Percentiles rank a stretch among this genome's conserved stretches.
phyloP scores from a whole-genome alignment of 202 grass and related monocot species.

The Digitaria exilis region DNA sequence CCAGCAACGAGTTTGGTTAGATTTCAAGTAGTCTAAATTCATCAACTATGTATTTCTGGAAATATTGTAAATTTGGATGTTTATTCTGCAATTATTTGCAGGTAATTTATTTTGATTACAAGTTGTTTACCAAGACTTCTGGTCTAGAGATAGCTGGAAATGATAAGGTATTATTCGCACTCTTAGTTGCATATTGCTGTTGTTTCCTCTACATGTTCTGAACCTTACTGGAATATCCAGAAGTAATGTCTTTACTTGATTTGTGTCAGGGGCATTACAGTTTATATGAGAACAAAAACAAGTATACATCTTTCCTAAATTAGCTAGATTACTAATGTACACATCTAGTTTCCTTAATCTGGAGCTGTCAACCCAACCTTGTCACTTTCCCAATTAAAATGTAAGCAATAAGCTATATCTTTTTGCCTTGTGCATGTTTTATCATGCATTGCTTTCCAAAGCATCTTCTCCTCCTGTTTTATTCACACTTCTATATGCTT shows the following conservation, averaged over 20 bases:
- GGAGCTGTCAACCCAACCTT: background rate
- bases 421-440: background rate
- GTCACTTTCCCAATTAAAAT: background rate
- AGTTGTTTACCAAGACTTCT: slow-evolving; percentile 54
- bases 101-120: slow-evolving; percentile 92
- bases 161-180: slow-evolving; percentile 43
- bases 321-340: background rate
- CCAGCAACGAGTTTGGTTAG: background rate
- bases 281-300: background rate
- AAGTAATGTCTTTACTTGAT: background rate
- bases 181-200: background rate
- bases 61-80: slow-evolving; percentile 12
- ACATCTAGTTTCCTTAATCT: background rate
- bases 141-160: slow-evolving; percentile 23
- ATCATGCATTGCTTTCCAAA: background rate
- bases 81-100: slow-evolving; percentile 46
- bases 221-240: background rate
- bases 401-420: background rate
- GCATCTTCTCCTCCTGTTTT: background rate
- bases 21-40: background rate
- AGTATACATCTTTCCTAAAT: background rate
- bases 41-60: background rate
- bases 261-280: background rate
- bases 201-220: background rate
- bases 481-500: background rate